Base-by-base conservation (phyloP, 2,329 filamentous ascomycete species). In the Aspergillus terreus region DNA sequence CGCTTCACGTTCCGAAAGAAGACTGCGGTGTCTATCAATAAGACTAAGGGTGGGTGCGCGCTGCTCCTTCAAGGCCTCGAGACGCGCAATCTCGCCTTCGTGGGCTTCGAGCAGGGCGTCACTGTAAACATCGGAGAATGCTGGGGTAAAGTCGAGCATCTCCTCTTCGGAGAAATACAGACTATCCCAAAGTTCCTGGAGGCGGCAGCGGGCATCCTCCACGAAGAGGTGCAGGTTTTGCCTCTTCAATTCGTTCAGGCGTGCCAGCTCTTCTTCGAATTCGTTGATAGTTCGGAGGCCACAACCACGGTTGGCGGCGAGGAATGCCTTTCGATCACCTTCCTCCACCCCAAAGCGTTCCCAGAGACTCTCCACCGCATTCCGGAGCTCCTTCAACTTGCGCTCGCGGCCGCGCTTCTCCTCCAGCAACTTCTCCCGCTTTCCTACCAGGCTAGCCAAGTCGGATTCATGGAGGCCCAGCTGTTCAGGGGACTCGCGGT, bases 121-220 rank as follows among this genome's bases (percentile, higher is more conserved):
- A 63, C 91, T 96, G 73, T 95, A 96, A 17, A 96, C 92, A 67
- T 97, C 94, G 10, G 91, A 95, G 69, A 97, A 97, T 40, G 92
- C 94, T 0, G 95, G 94, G 0, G 92, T 94, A 62, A 99, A 99
- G 60, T 96, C 92, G 51, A 97, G 83, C 92, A 97, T 97, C 74
- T 99, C 94, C 64, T 99, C 94, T 68, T 99, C 94, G 0, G 90
- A 96, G 66, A 95, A 92, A 76, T 94, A 97, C 1, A 99, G 76
- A 0, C 84, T 80, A 67, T 99, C 94, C 94, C 95, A 99, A 0
- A 99, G 82, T 65, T 95, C 92, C 70, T 97, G 92, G 10, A 99
- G 80, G 67, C 89, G 90, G 73, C 85, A 88, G 38, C 95, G 83
- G 17, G 92, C 87, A 74, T 99, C 94, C 69, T 97, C 94, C 10